phyloP scores from a whole-genome alignment of 75 land plant genomes.

The Azolla pinnata region DNA sequence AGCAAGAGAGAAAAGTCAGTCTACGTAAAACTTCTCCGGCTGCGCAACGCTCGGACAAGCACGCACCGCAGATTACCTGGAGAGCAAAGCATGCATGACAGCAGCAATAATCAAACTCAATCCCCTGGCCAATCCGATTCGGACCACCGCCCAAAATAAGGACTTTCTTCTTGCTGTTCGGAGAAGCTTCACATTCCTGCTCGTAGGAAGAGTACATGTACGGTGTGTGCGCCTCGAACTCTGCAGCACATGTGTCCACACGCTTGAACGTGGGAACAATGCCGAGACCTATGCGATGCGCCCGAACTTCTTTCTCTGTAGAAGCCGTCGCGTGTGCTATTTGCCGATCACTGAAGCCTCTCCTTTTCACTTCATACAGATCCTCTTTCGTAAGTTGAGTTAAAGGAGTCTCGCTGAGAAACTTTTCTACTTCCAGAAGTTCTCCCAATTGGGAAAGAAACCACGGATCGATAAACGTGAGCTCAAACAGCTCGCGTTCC shows the following conservation, averaged over 20 bases:
- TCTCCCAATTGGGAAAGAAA: constrained; percentile 81
- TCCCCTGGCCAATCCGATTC: constrained; percentile 96
- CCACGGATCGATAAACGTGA: constrained; percentile 90
- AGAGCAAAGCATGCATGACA: constrained; percentile 95
- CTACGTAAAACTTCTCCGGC: too few species aligned
- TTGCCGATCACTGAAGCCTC: constrained; percentile 97
- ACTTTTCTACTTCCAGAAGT: constrained; percentile 67
- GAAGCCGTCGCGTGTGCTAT: constrained; percentile 77
- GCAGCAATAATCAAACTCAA: constrained; percentile 99
- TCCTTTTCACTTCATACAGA: constrained; percentile 71
- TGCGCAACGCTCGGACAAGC: too few species aligned
- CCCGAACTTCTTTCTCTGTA: constrained; percentile 59
- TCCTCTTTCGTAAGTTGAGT: constrained; percentile 64
- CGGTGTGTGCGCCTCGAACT: constrained; percentile 97
- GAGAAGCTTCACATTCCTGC: constrained; percentile 84
- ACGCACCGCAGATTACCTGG: constrained; percentile 47
- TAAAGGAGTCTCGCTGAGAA: constrained; percentile 38
- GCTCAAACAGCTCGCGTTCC: constrained; percentile 66
- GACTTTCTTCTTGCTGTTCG: constrained; percentile 71
- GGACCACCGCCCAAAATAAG: constrained; percentile 98
- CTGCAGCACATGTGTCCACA: constrained; percentile 99
- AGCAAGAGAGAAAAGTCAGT: neutral
- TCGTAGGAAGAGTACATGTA: constrained; percentile 98
- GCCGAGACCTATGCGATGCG: constrained; percentile 60
- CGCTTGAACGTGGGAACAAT: constrained; percentile 82